Percentiles rank a stretch among this genome's conserved stretches.
Conservation (phyloP, 2,329 filamentous ascomycete genomes). For the Elsinoe batatas region DNA sequence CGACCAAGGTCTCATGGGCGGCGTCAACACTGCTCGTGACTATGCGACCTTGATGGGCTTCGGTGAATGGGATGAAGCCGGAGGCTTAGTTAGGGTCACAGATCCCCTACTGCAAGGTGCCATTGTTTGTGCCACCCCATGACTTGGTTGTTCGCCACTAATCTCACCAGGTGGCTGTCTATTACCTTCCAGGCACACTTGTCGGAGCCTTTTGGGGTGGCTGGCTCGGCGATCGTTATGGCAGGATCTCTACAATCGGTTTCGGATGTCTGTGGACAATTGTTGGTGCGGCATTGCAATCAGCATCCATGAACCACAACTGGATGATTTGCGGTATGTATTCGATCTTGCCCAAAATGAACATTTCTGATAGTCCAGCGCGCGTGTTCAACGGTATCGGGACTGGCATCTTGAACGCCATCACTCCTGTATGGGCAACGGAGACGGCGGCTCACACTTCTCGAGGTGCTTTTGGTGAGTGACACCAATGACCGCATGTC, state of each 20-base stretch:
- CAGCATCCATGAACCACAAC: slow-evolving; percentile 52
- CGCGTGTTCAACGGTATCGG: slow-evolving; percentile 36
- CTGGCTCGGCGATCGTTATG: slow-evolving; percentile 53
- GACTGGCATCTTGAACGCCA: slow-evolving; percentile 60
- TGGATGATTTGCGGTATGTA: slow-evolving; percentile 55
- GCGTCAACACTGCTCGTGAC: slow-evolving; percentile 55
- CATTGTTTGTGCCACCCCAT: slow-evolving; percentile 31
- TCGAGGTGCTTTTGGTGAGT: slow-evolving; percentile 39
- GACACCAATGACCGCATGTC: not conserved
- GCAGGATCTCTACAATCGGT: slow-evolving; percentile 55
- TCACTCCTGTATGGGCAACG: slow-evolving; percentile 62
- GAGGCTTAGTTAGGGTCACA: slow-evolving; percentile 44
- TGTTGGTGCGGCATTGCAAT: slow-evolving; percentile 52
- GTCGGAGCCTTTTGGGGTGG: slow-evolving; percentile 55
- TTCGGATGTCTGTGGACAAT: slow-evolving; percentile 39
- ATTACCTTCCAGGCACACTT: slow-evolving; percentile 50
- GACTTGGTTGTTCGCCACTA: not conserved
- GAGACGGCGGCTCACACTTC: slow-evolving; percentile 59
- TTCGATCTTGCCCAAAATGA: not conserved
- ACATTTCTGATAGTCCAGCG: slow-evolving; percentile 17
- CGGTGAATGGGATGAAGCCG: slow-evolving; percentile 43
- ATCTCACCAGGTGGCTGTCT: slow-evolving; percentile 34
- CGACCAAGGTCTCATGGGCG: slow-evolving; percentile 43
- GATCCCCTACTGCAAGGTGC: slow-evolving; percentile 53
- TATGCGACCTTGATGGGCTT: slow-evolving; percentile 58